phyloP scores from a whole-genome alignment of 2,329 filamentous ascomycete genomes.

The Simplicillium sp. region DNA sequence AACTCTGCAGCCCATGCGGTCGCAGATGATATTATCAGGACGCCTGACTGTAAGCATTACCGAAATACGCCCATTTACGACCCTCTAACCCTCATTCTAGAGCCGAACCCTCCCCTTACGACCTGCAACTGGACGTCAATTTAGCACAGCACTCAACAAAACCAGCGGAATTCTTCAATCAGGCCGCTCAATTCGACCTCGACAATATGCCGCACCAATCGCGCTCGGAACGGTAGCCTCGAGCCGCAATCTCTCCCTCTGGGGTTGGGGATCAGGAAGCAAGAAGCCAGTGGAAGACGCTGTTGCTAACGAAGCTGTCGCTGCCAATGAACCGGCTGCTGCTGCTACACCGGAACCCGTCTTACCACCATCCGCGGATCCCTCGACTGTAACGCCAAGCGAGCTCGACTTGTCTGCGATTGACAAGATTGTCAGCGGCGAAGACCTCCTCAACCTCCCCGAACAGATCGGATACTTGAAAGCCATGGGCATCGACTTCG shows the following conservation, averaged over 20 bases:
- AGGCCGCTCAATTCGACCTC: conserved; percentile 13
- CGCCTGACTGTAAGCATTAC: conserved; percentile 16
- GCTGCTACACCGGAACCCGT: conserved; percentile 12
- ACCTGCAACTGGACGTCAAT: conserved; percentile 23
- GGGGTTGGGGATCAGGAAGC: conserved; percentile 21
- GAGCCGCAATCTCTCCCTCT: conserved; percentile 14
- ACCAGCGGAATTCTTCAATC: conserved; percentile 10
- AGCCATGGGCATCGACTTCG: conserved; percentile 76
- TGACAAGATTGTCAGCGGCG: conserved; percentile 24
- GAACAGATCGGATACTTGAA: conserved; percentile 77
- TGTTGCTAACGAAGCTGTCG: conserved; percentile 8
- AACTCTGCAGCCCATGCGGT: conserved; percentile 23
- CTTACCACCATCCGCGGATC: neutral
- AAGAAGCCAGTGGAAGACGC: conserved; percentile 10
- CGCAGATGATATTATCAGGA: conserved; percentile 18
- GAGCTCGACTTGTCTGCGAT: conserved; percentile 24
- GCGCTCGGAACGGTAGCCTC: conserved; percentile 20
- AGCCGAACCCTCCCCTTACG: conserved; percentile 15
- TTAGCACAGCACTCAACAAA: conserved; percentile 21
- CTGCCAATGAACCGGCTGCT: conserved; percentile 10
- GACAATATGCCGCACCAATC: conserved; percentile 14
- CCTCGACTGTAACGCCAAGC: conserved; percentile 12
- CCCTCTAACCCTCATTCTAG: conserved; percentile 10
- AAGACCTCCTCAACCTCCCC: conserved; percentile 49
- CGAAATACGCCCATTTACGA: neutral